These are phyloP conservation scores for Alternaria atra DNA, from an alignment of 2,329 filamentous ascomycete species.

Conservation along the genomic window DNA sequence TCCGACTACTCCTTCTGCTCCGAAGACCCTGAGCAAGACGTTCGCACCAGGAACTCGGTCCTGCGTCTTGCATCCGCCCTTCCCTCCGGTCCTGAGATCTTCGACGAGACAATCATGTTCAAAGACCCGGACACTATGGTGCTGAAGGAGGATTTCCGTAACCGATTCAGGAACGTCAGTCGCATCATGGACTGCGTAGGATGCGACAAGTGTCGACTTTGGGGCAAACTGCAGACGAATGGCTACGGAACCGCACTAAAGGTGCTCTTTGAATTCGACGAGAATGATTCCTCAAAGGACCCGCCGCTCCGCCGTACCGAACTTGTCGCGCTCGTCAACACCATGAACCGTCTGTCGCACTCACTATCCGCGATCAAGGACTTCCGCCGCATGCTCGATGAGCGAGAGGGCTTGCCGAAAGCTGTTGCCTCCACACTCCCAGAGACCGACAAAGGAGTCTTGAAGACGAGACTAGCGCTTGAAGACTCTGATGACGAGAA, in stretches of 20 bases:
- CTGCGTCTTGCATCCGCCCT: conserved; percentile 77
- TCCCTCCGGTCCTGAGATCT: conserved; percentile 75
- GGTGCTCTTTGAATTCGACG: conserved; percentile 92
- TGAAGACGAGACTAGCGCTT: conserved; percentile 44
- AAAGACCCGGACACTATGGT: conserved; percentile 74
- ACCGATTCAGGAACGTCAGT: conserved; percentile 95
- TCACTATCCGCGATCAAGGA: conserved; percentile 77
- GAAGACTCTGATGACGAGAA: conserved; percentile 29
- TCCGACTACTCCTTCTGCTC: conserved; percentile 90
- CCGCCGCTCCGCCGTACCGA: conserved; percentile 86
- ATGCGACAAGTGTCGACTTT: conserved; percentile 97
- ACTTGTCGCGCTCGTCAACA: conserved; percentile 93
- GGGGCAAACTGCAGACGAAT: conserved; percentile 95
- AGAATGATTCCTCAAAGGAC: conserved; percentile 67
- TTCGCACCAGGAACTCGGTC: conserved; percentile 81
- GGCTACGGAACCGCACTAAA: conserved; percentile 96
- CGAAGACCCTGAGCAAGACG: conserved; percentile 81
- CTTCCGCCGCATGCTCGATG: conserved; percentile 68
- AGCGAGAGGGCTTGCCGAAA: conserved; percentile 44
- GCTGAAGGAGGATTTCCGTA: conserved; percentile 96
- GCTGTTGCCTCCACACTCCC: conserved; percentile 26
- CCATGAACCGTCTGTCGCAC: conserved; percentile 84
- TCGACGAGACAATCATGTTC: conserved; percentile 97
- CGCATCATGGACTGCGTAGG: conserved; percentile 98
- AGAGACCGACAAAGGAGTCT: conserved; percentile 36